phyloP scores from a whole-genome alignment of 371 early-diverging fungal genomes.

The Rhizopus arrhizus region DNA sequence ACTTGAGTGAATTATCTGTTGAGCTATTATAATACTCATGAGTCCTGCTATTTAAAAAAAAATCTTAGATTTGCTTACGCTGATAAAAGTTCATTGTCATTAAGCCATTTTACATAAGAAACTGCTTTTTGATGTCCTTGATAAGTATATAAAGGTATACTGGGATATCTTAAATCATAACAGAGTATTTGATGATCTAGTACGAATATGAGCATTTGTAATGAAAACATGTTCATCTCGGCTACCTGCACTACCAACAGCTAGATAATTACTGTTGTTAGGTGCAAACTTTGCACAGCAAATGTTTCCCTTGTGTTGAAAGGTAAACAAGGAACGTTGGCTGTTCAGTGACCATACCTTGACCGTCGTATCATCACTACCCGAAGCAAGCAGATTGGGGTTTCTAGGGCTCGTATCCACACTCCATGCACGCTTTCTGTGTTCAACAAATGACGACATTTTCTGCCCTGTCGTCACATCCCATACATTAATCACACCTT shows the following conservation, averaged over 20 bases:
- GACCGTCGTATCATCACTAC: slow-evolving; percentile 87
- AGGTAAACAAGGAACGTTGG: slow-evolving; percentile 68
- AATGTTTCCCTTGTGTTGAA: slow-evolving; percentile 84
- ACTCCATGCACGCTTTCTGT: slow-evolving; percentile 89
- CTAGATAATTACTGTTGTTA: slow-evolving; percentile 65
- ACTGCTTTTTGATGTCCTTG: slow-evolving; percentile 89
- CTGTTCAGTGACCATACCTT: slow-evolving; percentile 87
- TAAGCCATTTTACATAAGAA: slow-evolving; percentile 86
- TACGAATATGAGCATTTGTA: neutral
- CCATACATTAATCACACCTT: slow-evolving; percentile 86
- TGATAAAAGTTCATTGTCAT: slow-evolving; percentile 73
- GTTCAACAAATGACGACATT: slow-evolving; percentile 74
- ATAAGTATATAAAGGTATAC: slow-evolving; percentile 67
- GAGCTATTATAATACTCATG: slow-evolving; percentile 45
- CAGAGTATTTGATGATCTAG: slow-evolving; percentile 85
- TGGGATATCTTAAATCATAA: slow-evolving; percentile 80
- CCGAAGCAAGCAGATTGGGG: slow-evolving; percentile 80
- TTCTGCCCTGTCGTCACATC: slow-evolving; percentile 71
- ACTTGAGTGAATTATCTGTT: slow-evolving; percentile 86
- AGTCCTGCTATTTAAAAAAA: too few species aligned
- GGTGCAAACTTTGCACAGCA: slow-evolving; percentile 94
- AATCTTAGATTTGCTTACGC: slow-evolving; percentile 46
- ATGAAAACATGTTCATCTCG: neutral
- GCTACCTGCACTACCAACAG: slow-evolving; percentile 85
- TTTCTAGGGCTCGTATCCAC: slow-evolving; percentile 80